phyloP scores from a whole-genome alignment of 495 filamentous ascomycete genomes.

The Aspergillus saccharolyticus region DNA sequence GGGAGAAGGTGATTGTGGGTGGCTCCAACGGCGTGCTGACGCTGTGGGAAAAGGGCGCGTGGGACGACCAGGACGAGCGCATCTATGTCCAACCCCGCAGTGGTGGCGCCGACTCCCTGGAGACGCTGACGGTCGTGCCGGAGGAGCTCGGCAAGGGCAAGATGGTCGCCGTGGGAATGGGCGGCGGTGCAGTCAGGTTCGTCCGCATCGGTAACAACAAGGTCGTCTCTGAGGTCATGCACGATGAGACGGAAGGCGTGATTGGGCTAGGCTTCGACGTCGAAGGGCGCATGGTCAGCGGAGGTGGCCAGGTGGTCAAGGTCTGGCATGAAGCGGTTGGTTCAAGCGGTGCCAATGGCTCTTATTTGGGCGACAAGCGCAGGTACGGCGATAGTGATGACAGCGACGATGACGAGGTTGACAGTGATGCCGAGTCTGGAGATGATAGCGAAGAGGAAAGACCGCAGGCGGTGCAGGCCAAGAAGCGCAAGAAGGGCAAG shows the following conservation, averaged over 20 bases:
- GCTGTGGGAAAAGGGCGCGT: slow-evolving; percentile 86
- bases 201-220: slow-evolving; percentile 55
- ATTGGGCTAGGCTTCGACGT: slow-evolving; percentile 76
- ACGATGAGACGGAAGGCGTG: slow-evolving; percentile 82
- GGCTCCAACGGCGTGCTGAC: slow-evolving; percentile 75
- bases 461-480: slow-evolving; percentile 37
- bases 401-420: slow-evolving; percentile 32
- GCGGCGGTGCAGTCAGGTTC: slow-evolving; percentile 60
- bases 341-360: slow-evolving; percentile 35
- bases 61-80: slow-evolving; percentile 91
- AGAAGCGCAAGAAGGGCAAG: slow-evolving; percentile 57
- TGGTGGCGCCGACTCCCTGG: slow-evolving; percentile 63
- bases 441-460: slow-evolving; percentile 41
- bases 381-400: slow-evolving; percentile 41
- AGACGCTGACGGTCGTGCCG: slow-evolving; percentile 62
- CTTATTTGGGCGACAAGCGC: slow-evolving; percentile 30
- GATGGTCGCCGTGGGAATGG: slow-evolving; percentile 68
- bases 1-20: slow-evolving; percentile 75
- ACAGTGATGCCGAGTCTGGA: slow-evolving; percentile 33
- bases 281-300: slow-evolving; percentile 77
- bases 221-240: slow-evolving; percentile 55
- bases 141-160: slow-evolving; percentile 61
- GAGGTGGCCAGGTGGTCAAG: slow-evolving; percentile 76
- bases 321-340: slow-evolving; percentile 66
- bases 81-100: slow-evolving; percentile 59